Base-by-base conservation (phyloP, 176 grass and related monocot genomes). In the Lolium perenne region DNA sequence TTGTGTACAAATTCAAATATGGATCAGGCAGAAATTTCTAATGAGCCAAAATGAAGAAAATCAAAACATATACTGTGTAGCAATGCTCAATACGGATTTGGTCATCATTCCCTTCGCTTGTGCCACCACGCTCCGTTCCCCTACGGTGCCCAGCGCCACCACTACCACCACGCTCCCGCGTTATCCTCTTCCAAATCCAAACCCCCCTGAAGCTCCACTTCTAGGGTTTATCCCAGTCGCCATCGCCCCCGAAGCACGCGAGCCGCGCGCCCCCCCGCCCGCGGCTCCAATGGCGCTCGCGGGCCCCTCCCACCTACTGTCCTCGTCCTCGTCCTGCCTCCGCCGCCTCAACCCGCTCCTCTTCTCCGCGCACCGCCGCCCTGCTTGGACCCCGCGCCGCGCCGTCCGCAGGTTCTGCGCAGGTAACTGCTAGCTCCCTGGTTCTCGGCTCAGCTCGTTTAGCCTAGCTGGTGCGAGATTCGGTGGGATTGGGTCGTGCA, bases 271-370 rank as follows among this genome's bases (percentile, higher is more conserved):
- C 1, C 26, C 1, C 32, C 32, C 46, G 64, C 74, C 78, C 29
- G 64, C 68, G 43, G 58, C 81, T 83, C 84, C 76, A 89, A 98
- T 98, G 95, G 95, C 88, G 70, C 78, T 98, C 66, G 60, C 90
- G 66, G 81, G 74, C 38, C 78, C 82, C 43, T 91, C 85, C 83
- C 80, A 71, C 29, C 85, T 82, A 47, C 85, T 97, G 35, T 94
- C 90, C 22, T 84, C 88, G 82, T 87, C 91, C 13, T 84, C 95
- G 3, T 70, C 82, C 51, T 92, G 79, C 76, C 80, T 94, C 81
- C 87, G 85, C 62, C 84, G 92, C 14, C 89, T 95, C 77, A 95
- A 89, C 80, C 86, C 93, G 22, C 82, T 92, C 46, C 68, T 89
- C 60, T 89, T 92, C 86, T 91, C 83, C 78, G 50, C 82, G 26